A percentile compares a stretch with the other conserved stretches of the same genome.
These are phyloP conservation scores for Neurospora sp. DNA, from an alignment of 495 filamentous ascomycete species.

Conservation along the genomic window DNA sequence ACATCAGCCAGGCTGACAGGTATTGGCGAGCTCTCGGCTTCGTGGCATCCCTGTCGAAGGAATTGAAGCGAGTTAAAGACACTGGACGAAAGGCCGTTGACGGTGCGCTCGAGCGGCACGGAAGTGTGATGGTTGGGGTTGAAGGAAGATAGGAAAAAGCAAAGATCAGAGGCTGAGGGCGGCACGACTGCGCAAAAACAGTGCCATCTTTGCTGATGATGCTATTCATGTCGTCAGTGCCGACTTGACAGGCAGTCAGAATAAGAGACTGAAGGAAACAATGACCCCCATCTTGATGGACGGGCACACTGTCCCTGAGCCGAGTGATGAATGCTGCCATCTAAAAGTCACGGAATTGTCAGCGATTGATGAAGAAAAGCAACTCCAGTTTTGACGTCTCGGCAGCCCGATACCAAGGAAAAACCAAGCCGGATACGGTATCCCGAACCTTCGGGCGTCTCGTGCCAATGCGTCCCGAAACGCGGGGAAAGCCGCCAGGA, in stretches of 20 bases:
- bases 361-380: not conserved
- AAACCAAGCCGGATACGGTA: not conserved
- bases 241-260: no score
- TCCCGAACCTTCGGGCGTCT: not conserved
- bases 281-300: no score
- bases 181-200: not conserved
- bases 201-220: not conserved
- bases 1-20: not conserved
- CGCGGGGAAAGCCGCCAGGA: not conserved
- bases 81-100: not conserved
- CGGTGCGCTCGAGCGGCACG: not conserved
- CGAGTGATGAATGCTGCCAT: not conserved
- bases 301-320: no score
- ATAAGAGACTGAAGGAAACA: no score
- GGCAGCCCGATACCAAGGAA: not conserved
- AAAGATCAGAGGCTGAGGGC: not conserved
- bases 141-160: not conserved
- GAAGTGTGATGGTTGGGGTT: not conserved
- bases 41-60: not conserved
- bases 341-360: not conserved
- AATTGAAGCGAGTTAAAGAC: not conserved
- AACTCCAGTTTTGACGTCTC: not conserved
- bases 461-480: not conserved
- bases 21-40: not conserved
- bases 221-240: not conserved